These are phyloP conservation scores for Suillus spraguei DNA, from an alignment of 768 basidiomycete species.

Conservation along the genomic window DNA sequence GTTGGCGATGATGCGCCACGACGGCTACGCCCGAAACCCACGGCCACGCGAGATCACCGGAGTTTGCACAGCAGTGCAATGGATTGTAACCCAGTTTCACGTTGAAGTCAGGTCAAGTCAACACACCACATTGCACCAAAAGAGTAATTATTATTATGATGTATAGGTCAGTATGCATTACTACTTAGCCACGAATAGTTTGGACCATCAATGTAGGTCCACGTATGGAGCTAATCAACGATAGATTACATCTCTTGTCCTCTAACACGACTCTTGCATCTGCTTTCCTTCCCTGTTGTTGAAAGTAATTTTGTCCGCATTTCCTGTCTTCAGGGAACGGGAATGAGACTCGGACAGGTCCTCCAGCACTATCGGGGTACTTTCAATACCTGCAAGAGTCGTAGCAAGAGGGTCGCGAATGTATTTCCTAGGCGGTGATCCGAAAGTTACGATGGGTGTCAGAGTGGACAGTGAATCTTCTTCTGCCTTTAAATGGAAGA, in stretches of 20 bases:
- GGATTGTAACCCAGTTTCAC: too few relatives aligned
- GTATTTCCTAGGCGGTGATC: not conserved
- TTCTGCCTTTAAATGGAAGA: not conserved
- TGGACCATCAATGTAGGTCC: too few relatives aligned
- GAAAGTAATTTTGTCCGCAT: not conserved
- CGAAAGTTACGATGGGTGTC: not conserved
- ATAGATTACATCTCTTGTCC: not conserved
- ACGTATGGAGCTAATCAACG: not conserved
- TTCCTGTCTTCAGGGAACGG: not conserved
- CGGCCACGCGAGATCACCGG: not conserved
- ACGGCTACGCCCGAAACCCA: too few relatives aligned
- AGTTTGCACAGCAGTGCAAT: not conserved
- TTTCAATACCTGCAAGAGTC: not conserved
- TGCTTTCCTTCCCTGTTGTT: not conserved
- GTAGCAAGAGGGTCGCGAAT: not conserved
- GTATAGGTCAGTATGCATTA: not conserved
- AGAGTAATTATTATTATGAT: too few relatives aligned
- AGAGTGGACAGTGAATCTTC: not conserved
- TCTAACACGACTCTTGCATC: not conserved
- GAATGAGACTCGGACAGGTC: not conserved
- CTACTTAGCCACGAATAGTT: not conserved
- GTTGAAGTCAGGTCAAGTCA: too few relatives aligned
- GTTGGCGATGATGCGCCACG: too few relatives aligned
- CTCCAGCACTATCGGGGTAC: not conserved
- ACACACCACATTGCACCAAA: too few relatives aligned